These are phyloP conservation scores for Fusarium pseudoanthophilum DNA, from an alignment of 2,329 filamentous ascomycete species.

Conservation along the genomic window DNA sequence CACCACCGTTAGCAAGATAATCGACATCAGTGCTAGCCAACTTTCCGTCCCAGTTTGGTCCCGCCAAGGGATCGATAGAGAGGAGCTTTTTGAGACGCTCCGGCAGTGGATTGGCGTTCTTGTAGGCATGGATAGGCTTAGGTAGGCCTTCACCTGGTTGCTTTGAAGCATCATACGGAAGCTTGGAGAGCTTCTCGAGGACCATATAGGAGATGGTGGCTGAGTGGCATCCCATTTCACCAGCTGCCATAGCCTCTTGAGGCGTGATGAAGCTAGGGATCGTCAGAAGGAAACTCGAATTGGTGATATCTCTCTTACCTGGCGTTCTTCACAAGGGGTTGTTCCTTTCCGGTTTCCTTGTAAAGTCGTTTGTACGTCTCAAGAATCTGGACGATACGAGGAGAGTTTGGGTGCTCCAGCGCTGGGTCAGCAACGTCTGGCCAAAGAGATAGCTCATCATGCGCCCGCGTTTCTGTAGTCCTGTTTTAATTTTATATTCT, in stretches of 20 bases:
- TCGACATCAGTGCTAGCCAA: conserved; percentile 55
- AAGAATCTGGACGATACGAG: conserved; percentile 60
- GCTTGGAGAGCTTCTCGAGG: conserved; percentile 52
- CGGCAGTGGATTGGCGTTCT: conserved; percentile 47
- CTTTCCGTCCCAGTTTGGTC: conserved; percentile 52
- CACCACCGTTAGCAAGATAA: conserved; percentile 59
- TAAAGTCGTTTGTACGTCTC: conserved; percentile 59
- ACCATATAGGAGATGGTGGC: conserved; percentile 56
- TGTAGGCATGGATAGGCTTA: conserved; percentile 55
- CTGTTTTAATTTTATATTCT: no score
- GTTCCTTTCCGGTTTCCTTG: conserved; percentile 58
- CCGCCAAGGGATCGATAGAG: conserved; percentile 53
- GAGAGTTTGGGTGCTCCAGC: conserved; percentile 58
- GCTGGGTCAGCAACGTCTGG: conserved; percentile 59
- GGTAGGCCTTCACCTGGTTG: conserved; percentile 53
- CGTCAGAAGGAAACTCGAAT: not conserved
- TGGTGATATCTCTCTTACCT: conserved; percentile 43
- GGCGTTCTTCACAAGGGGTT: conserved; percentile 60
- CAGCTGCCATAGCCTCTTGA: conserved; percentile 58
- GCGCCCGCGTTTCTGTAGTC: conserved; percentile 54
- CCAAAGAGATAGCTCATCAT: conserved; percentile 57
- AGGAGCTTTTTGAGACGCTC: conserved; percentile 50
- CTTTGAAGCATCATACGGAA: conserved; percentile 50
- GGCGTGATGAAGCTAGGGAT: conserved; percentile 53
- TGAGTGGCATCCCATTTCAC: conserved; percentile 58